phyloP scores from a whole-genome alignment of 805 yeast genomes.

The Wickerhamiella nectarea region DNA sequence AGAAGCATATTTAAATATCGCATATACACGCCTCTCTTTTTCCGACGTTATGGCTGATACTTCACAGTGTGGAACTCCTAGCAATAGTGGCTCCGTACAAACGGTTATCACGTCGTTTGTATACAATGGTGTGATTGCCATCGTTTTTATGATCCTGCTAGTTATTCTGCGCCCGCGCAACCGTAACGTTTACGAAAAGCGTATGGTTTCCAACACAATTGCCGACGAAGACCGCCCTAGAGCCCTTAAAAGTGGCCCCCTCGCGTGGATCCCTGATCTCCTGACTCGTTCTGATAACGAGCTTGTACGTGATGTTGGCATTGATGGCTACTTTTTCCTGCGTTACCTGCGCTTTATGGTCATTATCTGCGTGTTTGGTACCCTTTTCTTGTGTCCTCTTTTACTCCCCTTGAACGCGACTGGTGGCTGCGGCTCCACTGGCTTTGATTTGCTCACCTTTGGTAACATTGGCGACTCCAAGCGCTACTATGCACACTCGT shows the following conservation, averaged over 20 bases:
- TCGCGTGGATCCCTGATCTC: conserved; percentile 57
- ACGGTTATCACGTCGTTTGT: conserved; percentile 53
- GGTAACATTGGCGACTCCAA: conserved; percentile 50
- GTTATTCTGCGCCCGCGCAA: conserved; percentile 50
- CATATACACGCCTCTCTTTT: neutral
- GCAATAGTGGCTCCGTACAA: conserved; percentile 7
- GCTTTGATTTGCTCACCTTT: conserved; percentile 65
- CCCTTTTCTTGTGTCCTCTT: conserved; percentile 45
- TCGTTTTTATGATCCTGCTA: conserved; percentile 47
- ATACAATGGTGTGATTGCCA: conserved; percentile 54
- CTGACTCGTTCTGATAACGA: conserved; percentile 56
- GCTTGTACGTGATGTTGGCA: conserved; percentile 71
- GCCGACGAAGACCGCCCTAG: conserved; percentile 38
- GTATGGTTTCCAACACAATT: conserved; percentile 49
- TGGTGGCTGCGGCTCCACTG: conserved; percentile 37
- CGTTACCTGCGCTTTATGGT: conserved; percentile 56
- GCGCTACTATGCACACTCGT: conserved; percentile 76
- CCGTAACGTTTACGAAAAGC: conserved; percentile 73
- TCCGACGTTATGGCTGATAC: neutral
- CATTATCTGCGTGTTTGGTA: conserved; percentile 40
- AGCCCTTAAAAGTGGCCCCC: conserved; percentile 55
- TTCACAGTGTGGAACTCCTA: neutral
- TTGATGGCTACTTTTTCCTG: conserved; percentile 87
- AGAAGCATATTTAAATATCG: neutral
- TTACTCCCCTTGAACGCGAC: conserved; percentile 76